A percentile compares a stretch with the other conserved stretches of the same genome.
Evolutionary conservation across 495 filamentous ascomycete genomes (phyloP).

Genomic region (Immersiella caudata): DNA sequence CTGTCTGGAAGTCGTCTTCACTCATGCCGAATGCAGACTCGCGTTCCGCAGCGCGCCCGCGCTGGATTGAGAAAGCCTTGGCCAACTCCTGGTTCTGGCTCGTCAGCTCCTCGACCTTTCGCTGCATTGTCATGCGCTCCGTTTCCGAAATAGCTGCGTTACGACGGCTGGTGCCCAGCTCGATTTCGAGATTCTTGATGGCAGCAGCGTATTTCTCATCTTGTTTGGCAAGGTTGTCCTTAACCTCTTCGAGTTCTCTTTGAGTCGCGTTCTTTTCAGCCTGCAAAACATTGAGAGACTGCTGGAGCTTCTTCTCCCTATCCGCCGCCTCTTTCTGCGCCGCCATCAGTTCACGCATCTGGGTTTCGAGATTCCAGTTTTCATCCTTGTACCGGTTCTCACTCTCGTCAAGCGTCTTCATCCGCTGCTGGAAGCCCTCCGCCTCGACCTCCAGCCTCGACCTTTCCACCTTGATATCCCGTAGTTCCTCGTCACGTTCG

Average conservation of each 20-base stretch:
- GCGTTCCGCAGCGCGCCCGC: constrained; percentile 66
- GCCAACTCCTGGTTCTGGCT: constrained; percentile 88
- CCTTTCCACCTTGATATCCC: constrained; percentile 70
- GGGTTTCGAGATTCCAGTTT: constrained; percentile 94
- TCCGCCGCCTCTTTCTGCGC: constrained; percentile 70
- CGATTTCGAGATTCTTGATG: constrained; percentile 85
- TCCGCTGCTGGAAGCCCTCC: constrained; percentile 74
- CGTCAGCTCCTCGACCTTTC: constrained; percentile 81
- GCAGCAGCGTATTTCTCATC: constrained; percentile 73
- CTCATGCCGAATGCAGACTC: constrained; percentile 59
- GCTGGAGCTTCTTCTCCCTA: constrained; percentile 77
- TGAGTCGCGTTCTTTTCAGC: constrained; percentile 76
- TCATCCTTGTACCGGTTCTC: constrained; percentile 96
- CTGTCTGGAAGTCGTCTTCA: constrained; percentile 65
- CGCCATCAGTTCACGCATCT: constrained; percentile 77
- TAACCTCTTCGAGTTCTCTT: constrained; percentile 86
- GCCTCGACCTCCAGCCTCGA: constrained; percentile 78
- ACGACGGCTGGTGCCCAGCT: constrained; percentile 76
- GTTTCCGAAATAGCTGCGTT: constrained; percentile 72
- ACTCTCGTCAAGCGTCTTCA: constrained; percentile 83
- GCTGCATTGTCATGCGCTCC: constrained; percentile 73
- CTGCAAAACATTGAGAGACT: constrained; percentile 65
- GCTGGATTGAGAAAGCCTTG: constrained; percentile 68
- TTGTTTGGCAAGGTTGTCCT: constrained; percentile 72
- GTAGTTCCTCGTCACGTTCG: constrained; percentile 85